These are phyloP conservation scores for Mucor irregularis DNA, from an alignment of 371 early-diverging fungal genomes.

Conservation along the genomic window DNA sequence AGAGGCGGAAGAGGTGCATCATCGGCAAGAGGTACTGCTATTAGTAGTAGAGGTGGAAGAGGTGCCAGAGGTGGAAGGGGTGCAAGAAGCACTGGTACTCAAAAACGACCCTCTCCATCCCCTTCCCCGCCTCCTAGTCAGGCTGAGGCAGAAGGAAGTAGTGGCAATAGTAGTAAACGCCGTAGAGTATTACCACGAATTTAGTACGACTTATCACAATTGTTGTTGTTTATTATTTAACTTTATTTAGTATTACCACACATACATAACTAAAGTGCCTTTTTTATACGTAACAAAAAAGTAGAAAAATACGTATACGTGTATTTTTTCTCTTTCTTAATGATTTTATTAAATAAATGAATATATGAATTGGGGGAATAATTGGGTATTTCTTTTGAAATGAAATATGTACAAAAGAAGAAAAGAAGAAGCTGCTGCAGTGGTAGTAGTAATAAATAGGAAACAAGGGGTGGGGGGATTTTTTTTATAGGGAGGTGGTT, in stretches of 20 bases:
- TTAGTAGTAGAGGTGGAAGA: background rate
- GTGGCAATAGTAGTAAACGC: no score
- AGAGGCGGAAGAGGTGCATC: background rate
- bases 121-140: background rate
- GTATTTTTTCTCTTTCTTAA: constrained; percentile 3
- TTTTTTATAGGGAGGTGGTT: background rate
- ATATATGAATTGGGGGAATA: constrained; percentile 4
- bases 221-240: no score
- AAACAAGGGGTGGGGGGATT: background rate
- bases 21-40: background rate
- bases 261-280: constrained; percentile 18
- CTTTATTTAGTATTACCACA: constrained; percentile 7
- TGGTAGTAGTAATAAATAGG: background rate
- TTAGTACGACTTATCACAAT: no score
- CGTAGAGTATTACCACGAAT: constrained; percentile 4
- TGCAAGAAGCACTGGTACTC: background rate
- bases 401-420: background rate
- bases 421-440: background rate
- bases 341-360: background rate
- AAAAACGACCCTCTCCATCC: background rate
- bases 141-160: no score
- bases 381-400: constrained; percentile 1
- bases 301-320: background rate
- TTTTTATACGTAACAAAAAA: constrained; percentile 6
- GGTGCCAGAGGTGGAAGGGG: background rate